Conservation (phyloP, 257 asterid genomes). For the Nicotiana undulata region DNA sequence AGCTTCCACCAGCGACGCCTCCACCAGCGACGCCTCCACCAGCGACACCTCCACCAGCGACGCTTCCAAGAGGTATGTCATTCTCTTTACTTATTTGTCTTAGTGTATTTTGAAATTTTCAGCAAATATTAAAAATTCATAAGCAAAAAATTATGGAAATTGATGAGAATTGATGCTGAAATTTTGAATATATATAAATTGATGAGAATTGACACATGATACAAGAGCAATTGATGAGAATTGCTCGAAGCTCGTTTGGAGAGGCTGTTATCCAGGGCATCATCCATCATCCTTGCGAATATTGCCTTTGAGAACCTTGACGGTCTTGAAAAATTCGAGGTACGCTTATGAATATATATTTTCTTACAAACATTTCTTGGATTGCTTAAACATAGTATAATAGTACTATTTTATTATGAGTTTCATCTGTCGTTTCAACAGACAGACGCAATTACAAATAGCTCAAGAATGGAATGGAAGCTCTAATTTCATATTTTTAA, state of each 20-base stretch:
- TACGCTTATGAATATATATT: slow-evolving; percentile 2
- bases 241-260: slow-evolving; percentile 54
- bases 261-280: slow-evolving; percentile 59
- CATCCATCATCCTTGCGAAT: slow-evolving; percentile 61
- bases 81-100: no score
- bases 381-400: not conserved
- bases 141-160: no score
- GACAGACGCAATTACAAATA: not conserved
- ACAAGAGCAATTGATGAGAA: no score
- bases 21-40: no score
- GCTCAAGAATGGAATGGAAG: not conserved
- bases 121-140: no score
- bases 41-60: no score
- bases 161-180: no score
- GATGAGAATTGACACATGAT: no score
- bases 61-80: no score
- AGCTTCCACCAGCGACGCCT: no score
- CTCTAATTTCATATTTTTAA: not conserved
- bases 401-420: not conserved
- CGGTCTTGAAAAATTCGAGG: slow-evolving; percentile 69
- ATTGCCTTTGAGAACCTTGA: slow-evolving; percentile 59
- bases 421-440: not conserved
- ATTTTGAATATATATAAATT: no score
- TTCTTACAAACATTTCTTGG: not conserved
- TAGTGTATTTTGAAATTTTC: no score